Percentiles rank a stretch among this genome's conserved stretches.
Evolutionary conservation across 768 basidiomycete genomes (phyloP).

Genomic region (Tephrocybe sp.): DNA sequence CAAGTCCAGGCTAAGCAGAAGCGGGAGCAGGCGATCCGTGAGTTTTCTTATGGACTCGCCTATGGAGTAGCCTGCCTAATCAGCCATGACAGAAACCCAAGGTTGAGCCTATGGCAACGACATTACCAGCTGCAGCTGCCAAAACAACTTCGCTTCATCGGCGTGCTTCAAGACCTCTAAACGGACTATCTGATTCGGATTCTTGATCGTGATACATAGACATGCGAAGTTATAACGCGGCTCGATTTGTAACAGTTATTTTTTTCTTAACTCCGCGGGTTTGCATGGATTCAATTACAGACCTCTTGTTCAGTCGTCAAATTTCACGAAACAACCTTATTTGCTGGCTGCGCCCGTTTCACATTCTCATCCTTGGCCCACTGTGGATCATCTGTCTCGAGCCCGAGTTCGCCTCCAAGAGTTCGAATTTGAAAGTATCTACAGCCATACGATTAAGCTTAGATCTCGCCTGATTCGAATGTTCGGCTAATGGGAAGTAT

Average conservation of each 20-base stretch:
- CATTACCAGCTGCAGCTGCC: conserved; percentile 28
- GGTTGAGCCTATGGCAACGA: conserved; percentile 27
- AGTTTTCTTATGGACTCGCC: conserved; percentile 9
- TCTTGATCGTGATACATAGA: not conserved
- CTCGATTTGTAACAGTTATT: not conserved
- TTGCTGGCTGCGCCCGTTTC: not conserved
- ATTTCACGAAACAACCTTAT: not conserved
- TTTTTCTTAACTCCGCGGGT: conserved; percentile 1
- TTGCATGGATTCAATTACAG: not conserved
- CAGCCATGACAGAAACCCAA: too few species aligned
- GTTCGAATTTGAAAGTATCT: too few species aligned
- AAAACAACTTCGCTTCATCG: conserved; percentile 40
- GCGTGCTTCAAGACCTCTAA: conserved; percentile 42
- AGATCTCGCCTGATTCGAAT: not conserved
- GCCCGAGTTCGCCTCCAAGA: too few species aligned
- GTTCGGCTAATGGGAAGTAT: not conserved
- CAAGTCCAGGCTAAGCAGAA: conserved; percentile 25
- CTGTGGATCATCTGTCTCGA: too few species aligned
- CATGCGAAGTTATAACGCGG: not conserved
- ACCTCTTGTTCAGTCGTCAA: not conserved
- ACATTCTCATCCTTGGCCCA: too few species aligned
- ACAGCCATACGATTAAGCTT: not conserved
- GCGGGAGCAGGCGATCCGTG: conserved; percentile 23
- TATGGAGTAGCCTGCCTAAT: too few species aligned
- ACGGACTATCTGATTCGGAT: conserved; percentile 30